Evolutionary conservation across 345 rosid species (phyloP), one percentile per base, ranked within the genome.

Genomic region (Litchi chinensis): DNA sequence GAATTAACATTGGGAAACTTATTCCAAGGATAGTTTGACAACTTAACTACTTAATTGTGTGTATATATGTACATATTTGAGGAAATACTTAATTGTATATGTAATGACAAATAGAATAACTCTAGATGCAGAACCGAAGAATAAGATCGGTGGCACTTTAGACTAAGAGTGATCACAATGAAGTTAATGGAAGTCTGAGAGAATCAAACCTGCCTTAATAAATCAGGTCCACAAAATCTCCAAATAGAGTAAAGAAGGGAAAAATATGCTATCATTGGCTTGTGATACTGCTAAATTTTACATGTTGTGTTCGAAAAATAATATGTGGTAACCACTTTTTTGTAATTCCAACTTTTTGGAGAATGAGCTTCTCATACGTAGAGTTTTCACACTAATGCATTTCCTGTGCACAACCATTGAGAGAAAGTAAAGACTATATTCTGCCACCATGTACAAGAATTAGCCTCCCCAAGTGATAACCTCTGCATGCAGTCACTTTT

Each of bases 121-220:
- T 37, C 26, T 1, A 37, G 41, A 56, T 19, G 75, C 21, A 56
- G 28, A 19, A 44, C 50, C 48, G 22, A 59, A 28, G 46, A 68
- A 50, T 39, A 11, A 26, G 28, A 13, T 11, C 4, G 22, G 40
- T 7, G 15, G 68, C 57, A 44, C 69, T 70, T 77, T 71, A 37
- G 66, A 68, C 70, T n/a, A 74, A 63, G 62, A 77, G 16, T 8
- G 44, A 68, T 40, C 73, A 43, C 41, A 67, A 48, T 40, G 43
- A 65, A 26, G 28, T 26, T 26, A 26, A 16, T 12, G 13, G n/a
- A 54, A 54, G n/a, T 15, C 8, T 40, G 68, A 65, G 21, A 65
- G 44, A 65, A 32, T 65, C 43, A 5, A 7, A 32, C 69, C 21
- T 32, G 19, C 44, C 69, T 64, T 13, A 18, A 18, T 50, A 50